A percentile compares a stretch with the other conserved stretches of the same genome.
phyloP scores from a whole-genome alignment of 345 rosid species.

The Rhizophora mangle region DNA sequence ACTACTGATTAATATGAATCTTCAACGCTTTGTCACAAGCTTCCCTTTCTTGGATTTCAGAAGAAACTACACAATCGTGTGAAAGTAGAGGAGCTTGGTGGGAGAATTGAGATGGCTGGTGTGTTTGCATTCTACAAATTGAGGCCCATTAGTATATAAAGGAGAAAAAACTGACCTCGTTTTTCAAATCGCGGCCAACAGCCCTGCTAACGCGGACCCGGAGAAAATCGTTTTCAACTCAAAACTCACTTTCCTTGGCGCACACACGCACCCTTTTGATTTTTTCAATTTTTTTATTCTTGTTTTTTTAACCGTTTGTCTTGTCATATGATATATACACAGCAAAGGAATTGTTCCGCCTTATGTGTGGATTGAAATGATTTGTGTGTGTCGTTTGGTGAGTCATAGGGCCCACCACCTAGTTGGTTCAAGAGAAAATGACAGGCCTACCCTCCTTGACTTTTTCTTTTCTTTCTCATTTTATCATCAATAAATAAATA shows the following conservation, averaged over 20 bases:
- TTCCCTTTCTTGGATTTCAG: neutral
- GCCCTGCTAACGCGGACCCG: conserved; percentile 17
- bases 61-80: neutral
- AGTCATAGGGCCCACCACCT: conserved; percentile 20
- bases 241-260: neutral
- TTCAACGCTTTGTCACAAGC: neutral
- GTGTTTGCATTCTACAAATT: too few relatives aligned
- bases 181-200: conserved; percentile 23
- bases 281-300: neutral
- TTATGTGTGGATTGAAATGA: neutral
- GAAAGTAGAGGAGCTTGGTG: neutral
- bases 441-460: conserved; percentile 33
- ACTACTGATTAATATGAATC: neutral
- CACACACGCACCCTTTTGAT: neutral
- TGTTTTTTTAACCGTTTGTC: neutral
- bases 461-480: neutral
- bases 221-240: conserved; percentile 27
- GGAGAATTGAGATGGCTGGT: neutral
- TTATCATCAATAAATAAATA: too few relatives aligned
- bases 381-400: neutral
- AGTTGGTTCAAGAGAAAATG: conserved; percentile 23
- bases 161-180: neutral
- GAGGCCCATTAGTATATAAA: neutral
- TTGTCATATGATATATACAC: neutral
- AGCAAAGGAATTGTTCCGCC: neutral